Evolutionary conservation across 2,329 filamentous ascomycete species (phyloP).

Genomic region (Leptographium radiaticola): DNA sequence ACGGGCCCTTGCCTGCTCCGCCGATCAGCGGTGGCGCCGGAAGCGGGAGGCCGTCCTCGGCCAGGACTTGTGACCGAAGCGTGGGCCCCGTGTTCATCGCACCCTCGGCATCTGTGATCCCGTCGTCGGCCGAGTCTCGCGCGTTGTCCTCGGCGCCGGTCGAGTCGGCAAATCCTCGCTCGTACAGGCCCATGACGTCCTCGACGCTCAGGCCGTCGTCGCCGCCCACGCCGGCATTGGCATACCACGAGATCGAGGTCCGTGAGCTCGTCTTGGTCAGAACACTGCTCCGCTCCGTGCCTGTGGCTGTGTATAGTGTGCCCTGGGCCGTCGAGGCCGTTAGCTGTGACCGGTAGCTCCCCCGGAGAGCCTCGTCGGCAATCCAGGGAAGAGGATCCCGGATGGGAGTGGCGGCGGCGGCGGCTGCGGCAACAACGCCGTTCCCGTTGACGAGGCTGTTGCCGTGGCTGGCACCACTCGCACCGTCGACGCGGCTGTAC

Average conservation of each 20-base stretch:
- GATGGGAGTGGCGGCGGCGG: neutral
- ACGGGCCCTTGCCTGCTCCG: constrained; percentile 1
- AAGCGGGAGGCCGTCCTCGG: neutral
- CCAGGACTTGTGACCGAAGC: neutral
- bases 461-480: constrained; percentile 12
- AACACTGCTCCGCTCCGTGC: constrained; percentile 76
- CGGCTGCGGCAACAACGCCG: neutral
- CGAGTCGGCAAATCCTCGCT: constrained; percentile 45
- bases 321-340: constrained; percentile 45
- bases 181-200: constrained; percentile 60
- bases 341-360: constrained; percentile 43
- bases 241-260: constrained; percentile 39
- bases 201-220: constrained; percentile 49
- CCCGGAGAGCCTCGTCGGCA: constrained; percentile 37
- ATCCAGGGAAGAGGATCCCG: constrained; percentile 29
- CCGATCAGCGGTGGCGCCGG: constrained; percentile 9
- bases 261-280: constrained; percentile 67
- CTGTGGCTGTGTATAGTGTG: constrained; percentile 26
- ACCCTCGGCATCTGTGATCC: constrained; percentile 11
- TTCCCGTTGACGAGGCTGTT: neutral
- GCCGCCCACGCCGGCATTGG: constrained; percentile 21
- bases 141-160: constrained; percentile 29
- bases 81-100: neutral
- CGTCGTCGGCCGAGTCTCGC: constrained; percentile 20
- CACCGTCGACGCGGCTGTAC: constrained; percentile 23